These are phyloP conservation scores for Nemania sp. DNA, from an alignment of 2,329 filamentous ascomycete species.

Conservation along the genomic window DNA sequence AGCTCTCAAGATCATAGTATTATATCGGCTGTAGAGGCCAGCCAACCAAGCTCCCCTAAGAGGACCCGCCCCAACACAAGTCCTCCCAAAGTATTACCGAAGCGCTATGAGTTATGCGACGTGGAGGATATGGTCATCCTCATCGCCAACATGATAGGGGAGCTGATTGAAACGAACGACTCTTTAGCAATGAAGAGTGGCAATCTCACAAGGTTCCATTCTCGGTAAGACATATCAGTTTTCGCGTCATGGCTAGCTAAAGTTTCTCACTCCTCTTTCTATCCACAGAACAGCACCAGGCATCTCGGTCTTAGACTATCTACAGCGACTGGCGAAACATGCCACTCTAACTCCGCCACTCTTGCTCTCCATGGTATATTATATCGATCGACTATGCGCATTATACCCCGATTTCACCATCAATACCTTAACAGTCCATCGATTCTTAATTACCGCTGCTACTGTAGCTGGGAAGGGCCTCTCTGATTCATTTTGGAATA, in stretches of 20 bases:
- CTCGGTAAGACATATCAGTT: slow-evolving; percentile 68
- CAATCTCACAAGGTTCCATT: slow-evolving; percentile 93
- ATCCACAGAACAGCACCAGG: slow-evolving; percentile 74
- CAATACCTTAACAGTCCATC: slow-evolving; percentile 94
- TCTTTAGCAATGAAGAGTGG: slow-evolving; percentile 85
- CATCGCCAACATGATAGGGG: slow-evolving; percentile 94
- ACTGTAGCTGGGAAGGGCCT: slow-evolving; percentile 96
- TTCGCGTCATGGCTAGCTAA: not conserved
- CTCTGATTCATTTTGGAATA: slow-evolving; percentile 98
- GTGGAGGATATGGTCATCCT: slow-evolving; percentile 89
- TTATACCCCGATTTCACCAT: slow-evolving; percentile 96
- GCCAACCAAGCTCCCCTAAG: slow-evolving; percentile 61
- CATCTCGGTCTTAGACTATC: slow-evolving; percentile 94
- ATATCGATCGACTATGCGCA: slow-evolving; percentile 93
- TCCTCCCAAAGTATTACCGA: slow-evolving; percentile 72
- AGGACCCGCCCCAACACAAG: slow-evolving; percentile 63
- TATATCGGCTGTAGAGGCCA: slow-evolving; percentile 45
- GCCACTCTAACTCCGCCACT: slow-evolving; percentile 93
- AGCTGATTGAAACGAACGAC: slow-evolving; percentile 94
- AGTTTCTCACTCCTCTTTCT: slow-evolving; percentile 30
- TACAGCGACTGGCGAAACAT: slow-evolving; percentile 91
- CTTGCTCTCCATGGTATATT: slow-evolving; percentile 98
- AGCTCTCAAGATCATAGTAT: slow-evolving; percentile 56
- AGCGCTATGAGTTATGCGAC: slow-evolving; percentile 82
- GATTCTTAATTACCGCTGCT: slow-evolving; percentile 94